phyloP scores from a whole-genome alignment of 1,284 basidiomycete species.

The Lignosus rhinocerotis region DNA sequence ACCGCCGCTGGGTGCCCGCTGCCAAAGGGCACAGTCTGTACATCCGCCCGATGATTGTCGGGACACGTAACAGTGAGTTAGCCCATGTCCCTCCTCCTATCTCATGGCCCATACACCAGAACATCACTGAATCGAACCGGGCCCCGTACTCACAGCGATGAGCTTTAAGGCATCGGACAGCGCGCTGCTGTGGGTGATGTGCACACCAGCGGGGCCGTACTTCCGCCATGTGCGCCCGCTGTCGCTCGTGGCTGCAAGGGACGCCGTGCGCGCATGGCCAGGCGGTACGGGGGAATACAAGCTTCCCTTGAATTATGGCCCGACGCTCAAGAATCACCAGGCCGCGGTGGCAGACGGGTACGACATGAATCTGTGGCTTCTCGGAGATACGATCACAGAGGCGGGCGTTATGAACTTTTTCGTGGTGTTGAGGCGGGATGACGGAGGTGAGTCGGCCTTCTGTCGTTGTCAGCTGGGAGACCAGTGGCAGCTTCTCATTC shows the following conservation, averaged over 20 bases:
- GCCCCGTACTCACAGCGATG: constrained; percentile 42
- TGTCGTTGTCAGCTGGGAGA: neutral
- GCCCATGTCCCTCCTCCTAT: neutral
- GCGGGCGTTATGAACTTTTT: constrained; percentile 70
- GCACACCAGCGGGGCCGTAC: constrained; percentile 70
- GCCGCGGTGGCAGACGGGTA: constrained; percentile 69
- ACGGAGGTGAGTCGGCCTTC: constrained; percentile 40
- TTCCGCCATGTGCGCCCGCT: constrained; percentile 66
- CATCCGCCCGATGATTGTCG: constrained; percentile 83
- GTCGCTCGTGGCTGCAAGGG: constrained; percentile 65
- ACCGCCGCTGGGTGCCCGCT: constrained; percentile 76
- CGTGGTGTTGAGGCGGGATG: constrained; percentile 47
- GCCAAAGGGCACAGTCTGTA: constrained; percentile 77
- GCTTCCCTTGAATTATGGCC: constrained; percentile 71
- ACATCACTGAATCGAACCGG: neutral
- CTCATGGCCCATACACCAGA: neutral
- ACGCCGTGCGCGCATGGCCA: constrained; percentile 79
- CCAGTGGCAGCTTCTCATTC: no score
- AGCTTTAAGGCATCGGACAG: constrained; percentile 70
- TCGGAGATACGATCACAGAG: constrained; percentile 43
- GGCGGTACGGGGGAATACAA: constrained; percentile 74
- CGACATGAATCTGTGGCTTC: constrained; percentile 64
- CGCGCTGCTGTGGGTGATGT: constrained; percentile 72
- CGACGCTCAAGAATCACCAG: constrained; percentile 65
- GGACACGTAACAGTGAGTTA: constrained; percentile 62